Conservation (phyloP, 73 alveolate genomes). For the Uronychia binucleata region DNA sequence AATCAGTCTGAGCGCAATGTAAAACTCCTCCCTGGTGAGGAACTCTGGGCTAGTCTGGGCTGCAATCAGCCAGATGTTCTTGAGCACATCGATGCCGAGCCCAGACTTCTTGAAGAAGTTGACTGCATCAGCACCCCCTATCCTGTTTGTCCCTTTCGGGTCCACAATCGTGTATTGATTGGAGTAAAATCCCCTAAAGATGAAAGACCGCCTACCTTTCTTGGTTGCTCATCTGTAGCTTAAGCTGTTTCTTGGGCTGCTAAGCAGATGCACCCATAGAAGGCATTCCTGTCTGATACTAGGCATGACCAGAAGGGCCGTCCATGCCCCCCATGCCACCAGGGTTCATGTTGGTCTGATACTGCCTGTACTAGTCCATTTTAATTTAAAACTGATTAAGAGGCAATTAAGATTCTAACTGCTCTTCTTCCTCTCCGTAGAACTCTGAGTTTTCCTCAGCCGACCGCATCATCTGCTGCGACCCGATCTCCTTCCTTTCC, state of each 20-base stretch:
- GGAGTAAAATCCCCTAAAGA: background rate
- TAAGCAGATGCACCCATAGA: background rate
- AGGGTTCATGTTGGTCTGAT: background rate
- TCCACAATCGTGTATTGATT: constrained; percentile 48
- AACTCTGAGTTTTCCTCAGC: background rate
- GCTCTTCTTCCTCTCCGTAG: background rate
- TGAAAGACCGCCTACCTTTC: background rate
- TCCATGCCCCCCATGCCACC: background rate
- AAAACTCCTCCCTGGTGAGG: constrained; percentile 84
- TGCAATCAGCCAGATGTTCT: constrained; percentile 80
- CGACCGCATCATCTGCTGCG: too few species aligned
- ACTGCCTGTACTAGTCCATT: background rate
- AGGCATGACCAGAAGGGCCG: background rate
- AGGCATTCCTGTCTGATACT: background rate
- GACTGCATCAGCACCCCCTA: constrained; percentile 83
- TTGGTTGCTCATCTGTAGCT: background rate
- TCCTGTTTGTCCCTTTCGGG: constrained; percentile 63
- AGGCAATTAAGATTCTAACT: background rate
- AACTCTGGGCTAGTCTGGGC: constrained; percentile 66
- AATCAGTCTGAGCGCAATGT: constrained; percentile 83
- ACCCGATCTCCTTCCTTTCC: background rate
- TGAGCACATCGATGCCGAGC: constrained; percentile 59
- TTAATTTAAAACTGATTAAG: too few species aligned
- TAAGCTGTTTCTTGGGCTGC: background rate
- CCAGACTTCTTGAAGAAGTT: constrained; percentile 84